These are phyloP conservation scores for Paramecium sonneborni DNA, from an alignment of 73 alveolate species.

Conservation along the genomic window DNA sequence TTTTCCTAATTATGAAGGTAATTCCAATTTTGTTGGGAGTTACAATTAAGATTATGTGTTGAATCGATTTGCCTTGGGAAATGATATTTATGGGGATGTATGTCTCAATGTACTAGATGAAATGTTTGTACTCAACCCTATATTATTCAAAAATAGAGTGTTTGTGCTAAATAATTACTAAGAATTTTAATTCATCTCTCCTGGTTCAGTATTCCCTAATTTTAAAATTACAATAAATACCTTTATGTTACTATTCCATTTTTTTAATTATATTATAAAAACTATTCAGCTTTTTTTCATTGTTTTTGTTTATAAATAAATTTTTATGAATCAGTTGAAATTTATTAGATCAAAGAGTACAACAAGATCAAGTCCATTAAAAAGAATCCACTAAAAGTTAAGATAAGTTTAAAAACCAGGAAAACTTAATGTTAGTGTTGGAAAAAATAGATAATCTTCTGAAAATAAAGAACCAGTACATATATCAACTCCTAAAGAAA, in stretches of 20 bases:
- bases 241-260: background rate
- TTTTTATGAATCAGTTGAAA: constrained; percentile 28
- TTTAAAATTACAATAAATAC: background rate
- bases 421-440: background rate
- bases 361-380: background rate
- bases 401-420: background rate
- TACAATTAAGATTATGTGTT: background rate
- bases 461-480: background rate
- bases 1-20: background rate
- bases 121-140: background rate
- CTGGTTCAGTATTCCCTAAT: background rate
- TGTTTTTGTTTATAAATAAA: background rate
- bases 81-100: background rate
- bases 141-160: background rate
- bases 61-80: constrained; percentile 14
- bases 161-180: constrained; percentile 6
- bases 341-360: constrained; percentile 35
- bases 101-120: constrained; percentile 36
- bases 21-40: background rate
- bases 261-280: background rate
- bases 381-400: background rate
- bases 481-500: background rate
- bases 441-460: background rate
- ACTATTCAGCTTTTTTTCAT: background rate
- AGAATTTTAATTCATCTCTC: background rate